Evolutionary conservation across 2,329 filamentous ascomycete species (phyloP).

Genomic region (Tothia fuscella): DNA sequence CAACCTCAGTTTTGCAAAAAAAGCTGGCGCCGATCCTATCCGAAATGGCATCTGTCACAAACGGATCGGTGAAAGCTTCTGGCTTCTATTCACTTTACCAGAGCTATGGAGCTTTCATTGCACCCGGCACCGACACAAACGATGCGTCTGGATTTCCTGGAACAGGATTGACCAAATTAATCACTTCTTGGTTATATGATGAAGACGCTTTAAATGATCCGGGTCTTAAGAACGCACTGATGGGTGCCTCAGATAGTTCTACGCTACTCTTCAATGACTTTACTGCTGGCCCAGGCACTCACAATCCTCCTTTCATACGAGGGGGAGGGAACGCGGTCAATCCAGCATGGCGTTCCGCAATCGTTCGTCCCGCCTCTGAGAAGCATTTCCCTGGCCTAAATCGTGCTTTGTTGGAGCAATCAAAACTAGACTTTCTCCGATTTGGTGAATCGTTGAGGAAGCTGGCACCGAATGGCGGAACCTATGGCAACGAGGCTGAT

Average conservation of each 20-base stretch:
- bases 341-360: constrained; percentile 13
- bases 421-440: background rate
- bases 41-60: background rate
- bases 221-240: constrained; percentile 1
- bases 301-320: constrained; percentile 7
- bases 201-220: background rate
- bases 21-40: background rate
- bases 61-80: background rate
- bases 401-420: background rate
- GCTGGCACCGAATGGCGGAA: constrained; percentile 5
- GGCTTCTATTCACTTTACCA: background rate
- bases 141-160: background rate
- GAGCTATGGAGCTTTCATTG: background rate
- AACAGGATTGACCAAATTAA: background rate
- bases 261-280: constrained; percentile 5
- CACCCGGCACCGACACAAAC: background rate
- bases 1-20: background rate
- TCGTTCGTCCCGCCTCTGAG: constrained; percentile 13
- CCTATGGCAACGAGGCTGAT: constrained; percentile 7
- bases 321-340: constrained; percentile 13
- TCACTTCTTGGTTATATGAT: constrained; percentile 7
- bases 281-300: constrained; percentile 4
- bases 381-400: constrained; percentile 14
- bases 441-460: background rate
- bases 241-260: background rate